Evolutionary conservation across 495 filamentous ascomycete genomes (phyloP).

Genomic region (Talaromyces nanjingensis): DNA sequence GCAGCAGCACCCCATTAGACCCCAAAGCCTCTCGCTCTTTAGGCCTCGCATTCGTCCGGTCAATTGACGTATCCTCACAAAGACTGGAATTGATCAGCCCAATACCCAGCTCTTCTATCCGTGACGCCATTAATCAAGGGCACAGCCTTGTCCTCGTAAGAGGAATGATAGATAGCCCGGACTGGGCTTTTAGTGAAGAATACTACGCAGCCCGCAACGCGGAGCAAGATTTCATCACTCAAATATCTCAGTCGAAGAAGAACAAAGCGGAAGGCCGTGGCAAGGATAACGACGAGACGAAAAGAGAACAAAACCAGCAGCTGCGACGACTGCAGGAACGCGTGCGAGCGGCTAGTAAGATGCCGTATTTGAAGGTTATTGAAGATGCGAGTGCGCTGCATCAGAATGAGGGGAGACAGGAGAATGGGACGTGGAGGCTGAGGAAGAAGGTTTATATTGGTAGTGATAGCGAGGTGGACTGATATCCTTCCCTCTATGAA

Average conservation of each 20-base stretch:
- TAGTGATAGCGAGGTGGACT: slow-evolving; percentile 37
- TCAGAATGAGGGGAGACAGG: slow-evolving; percentile 24
- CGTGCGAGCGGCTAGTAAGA: slow-evolving; percentile 32
- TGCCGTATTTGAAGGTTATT: slow-evolving; percentile 42
- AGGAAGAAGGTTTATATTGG: slow-evolving; percentile 38
- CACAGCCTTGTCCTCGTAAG: slow-evolving; percentile 44
- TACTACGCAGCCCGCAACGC: slow-evolving; percentile 35
- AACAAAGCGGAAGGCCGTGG: slow-evolving; percentile 10
- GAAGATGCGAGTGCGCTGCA: slow-evolving; percentile 29
- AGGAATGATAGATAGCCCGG: slow-evolving; percentile 45
- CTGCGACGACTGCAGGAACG: slow-evolving; percentile 25
- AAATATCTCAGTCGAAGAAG: slow-evolving; percentile 20
- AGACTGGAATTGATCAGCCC: slow-evolving; percentile 43
- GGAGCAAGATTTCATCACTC: slow-evolving; percentile 26
- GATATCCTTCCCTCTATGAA: slow-evolving; percentile 9
- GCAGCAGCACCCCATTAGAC: slow-evolving; percentile 32
- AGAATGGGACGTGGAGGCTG: slow-evolving; percentile 31
- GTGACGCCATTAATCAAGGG: slow-evolving; percentile 25
- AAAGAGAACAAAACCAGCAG: slow-evolving; percentile 17
- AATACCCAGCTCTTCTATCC: slow-evolving; percentile 28
- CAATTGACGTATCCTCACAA: slow-evolving; percentile 30
- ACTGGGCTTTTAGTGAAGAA: slow-evolving; percentile 43
- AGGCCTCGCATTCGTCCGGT: slow-evolving; percentile 46
- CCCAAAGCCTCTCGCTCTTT: slow-evolving; percentile 38
- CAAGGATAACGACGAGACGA: slow-evolving; percentile 6